Evolutionary conservation across 768 basidiomycete species (phyloP), one percentile per base, ranked within the genome.

Genomic region (Mycena rosella): DNA sequence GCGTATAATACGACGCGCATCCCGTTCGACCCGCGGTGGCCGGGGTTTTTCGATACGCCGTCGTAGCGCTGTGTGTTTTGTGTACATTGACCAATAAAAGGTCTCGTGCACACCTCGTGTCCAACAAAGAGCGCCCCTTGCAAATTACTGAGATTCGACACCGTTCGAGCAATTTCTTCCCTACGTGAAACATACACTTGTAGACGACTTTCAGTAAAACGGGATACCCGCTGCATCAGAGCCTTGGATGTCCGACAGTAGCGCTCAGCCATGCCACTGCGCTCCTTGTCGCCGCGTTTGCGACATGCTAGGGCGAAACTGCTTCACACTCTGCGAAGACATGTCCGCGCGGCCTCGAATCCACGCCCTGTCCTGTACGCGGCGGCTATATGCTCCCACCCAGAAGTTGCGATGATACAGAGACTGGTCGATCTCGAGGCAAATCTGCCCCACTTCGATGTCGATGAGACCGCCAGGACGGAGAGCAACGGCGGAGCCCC

Each of bases 11-110:
- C 52, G 51, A 44, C n/a, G 20, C 42, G 38, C 27, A 30, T 53
- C 5, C 49, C 51, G 24, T 62, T 62, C 24, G 60, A 62, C 22
- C 26, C 27, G 42, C 18, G 60, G 30, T 62, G 60, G 60, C 60
- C 60, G 0, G 60, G 60, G 10, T 53, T 30, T 30, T 62, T 62
- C n/a, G 60, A 62, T 44, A 44, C 42, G 5, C 42, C 42, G 4
- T 44, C 42, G 18, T n/a, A 44, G 42, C 5, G 38, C 38, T 34
- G 32, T 34, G 11, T 34, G 32, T 34, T 34, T 11, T 34, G 32
- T 34, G 32, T 5, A 34, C 32, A 34, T n/a, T n/a, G n/a, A n/a
- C n/a, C n/a, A n/a, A n/a, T n/a, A n/a, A n/a, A n/a, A n/a, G n/a
- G n/a, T n/a, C n/a, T n/a, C n/a, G n/a, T n/a, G n/a, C n/a, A n/a